Percentiles rank a stretch among this genome's conserved stretches.
Conservation (phyloP, 805 yeast genomes). For the Isabelozyma heimii region DNA sequence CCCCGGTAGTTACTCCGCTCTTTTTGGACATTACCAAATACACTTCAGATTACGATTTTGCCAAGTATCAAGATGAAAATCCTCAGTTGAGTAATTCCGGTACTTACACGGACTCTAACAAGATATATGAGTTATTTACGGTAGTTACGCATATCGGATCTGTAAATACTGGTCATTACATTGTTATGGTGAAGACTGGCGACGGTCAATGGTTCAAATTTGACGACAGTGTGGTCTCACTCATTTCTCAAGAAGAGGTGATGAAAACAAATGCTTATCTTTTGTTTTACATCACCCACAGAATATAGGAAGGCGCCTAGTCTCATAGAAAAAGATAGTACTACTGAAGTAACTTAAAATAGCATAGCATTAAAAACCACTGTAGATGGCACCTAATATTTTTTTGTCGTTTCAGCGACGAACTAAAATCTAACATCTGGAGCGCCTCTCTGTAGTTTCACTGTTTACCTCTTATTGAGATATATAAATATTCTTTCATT, state of each 20-base stretch:
- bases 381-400: not conserved
- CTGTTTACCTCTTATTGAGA: too few species aligned
- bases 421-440: too few species aligned
- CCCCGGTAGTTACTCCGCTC: constrained; percentile 69
- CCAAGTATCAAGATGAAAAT: constrained; percentile 4
- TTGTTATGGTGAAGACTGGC: constrained; percentile 70
- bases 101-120: constrained; percentile 18
- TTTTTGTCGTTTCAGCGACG: too few species aligned
- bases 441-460: too few species aligned
- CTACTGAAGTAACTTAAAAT: not conserved
- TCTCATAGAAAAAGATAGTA: too few species aligned
- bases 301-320: constrained; percentile 11
- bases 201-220: constrained; percentile 84
- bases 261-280: constrained; percentile 74
- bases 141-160: constrained; percentile 88
- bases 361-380: not conserved
- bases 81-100: constrained; percentile 5
- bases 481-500: too few species aligned
- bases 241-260: constrained; percentile 64
- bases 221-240: constrained; percentile 82
- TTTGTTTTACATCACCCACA: constrained; percentile 62
- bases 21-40: constrained; percentile 71
- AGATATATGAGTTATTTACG: constrained; percentile 78
- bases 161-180: constrained; percentile 93
- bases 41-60: constrained; percentile 15